Percentiles rank a stretch among this genome's conserved stretches.
Conservation (phyloP, 1,139 yeast genomes). For the Pneumocystis sp. region DNA sequence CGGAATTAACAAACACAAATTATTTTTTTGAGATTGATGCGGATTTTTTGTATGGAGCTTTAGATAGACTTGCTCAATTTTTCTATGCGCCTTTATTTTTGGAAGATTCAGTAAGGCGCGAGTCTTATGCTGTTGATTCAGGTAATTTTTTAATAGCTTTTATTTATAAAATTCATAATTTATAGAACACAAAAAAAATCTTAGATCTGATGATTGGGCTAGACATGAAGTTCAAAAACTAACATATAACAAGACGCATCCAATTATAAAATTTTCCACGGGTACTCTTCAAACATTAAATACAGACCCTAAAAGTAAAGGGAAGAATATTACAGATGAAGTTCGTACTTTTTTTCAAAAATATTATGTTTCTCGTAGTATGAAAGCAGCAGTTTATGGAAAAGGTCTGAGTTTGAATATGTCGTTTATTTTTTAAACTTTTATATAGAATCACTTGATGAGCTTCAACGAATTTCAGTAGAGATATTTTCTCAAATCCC, state of each 20-base stretch:
- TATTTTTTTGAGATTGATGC: constrained; percentile 76
- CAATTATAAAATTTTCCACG: constrained; percentile 56
- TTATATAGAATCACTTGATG: constrained; percentile 46
- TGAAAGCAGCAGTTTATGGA: constrained; percentile 78
- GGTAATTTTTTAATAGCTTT: constrained; percentile 36
- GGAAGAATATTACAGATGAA: constrained; percentile 52
- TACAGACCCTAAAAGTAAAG: constrained; percentile 35
- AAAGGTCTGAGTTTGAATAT: constrained; percentile 22
- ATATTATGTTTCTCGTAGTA: constrained; percentile 58
- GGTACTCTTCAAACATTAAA: constrained; percentile 55
- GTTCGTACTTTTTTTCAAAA: constrained; percentile 44
- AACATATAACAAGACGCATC: constrained; percentile 55
- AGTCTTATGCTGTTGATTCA: constrained; percentile 85
- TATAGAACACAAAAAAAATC: constrained; percentile 63
- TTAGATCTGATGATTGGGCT: constrained; percentile 83
- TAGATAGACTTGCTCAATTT: constrained; percentile 86
- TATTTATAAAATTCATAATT: not conserved
- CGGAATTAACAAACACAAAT: constrained; percentile 73
- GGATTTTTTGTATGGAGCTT: constrained; percentile 65
- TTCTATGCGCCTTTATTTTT: constrained; percentile 75
- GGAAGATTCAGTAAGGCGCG: constrained; percentile 73
- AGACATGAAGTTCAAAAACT: constrained; percentile 69
- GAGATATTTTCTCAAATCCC: constrained; percentile 52
- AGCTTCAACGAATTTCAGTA: constrained; percentile 53
- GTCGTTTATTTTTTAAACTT: not conserved